Conservation (phyloP, 352 stramenopile genomes). For the Phytophthora hybrid region DNA sequence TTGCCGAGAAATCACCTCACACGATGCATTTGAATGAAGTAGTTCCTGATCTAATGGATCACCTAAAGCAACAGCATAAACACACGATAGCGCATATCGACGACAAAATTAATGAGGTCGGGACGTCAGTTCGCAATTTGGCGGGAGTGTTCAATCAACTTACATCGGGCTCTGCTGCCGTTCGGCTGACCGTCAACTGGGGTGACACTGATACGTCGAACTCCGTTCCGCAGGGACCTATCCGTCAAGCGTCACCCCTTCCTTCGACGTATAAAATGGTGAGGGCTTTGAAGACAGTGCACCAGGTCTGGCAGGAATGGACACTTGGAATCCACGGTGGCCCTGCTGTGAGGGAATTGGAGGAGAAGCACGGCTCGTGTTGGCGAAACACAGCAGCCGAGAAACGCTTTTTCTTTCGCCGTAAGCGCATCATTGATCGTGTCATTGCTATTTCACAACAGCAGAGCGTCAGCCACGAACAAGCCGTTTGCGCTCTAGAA, state of each 20-base stretch:
- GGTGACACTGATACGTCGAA: too few relatives aligned
- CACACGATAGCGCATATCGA: constrained; percentile 9
- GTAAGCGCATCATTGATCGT: constrained; percentile 13
- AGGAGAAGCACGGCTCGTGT: not conserved
- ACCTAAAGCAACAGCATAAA: constrained; percentile 14
- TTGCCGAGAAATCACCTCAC: not conserved
- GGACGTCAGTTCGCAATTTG: not conserved
- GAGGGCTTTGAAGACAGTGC: constrained; percentile 3
- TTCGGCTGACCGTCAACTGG: too few relatives aligned
- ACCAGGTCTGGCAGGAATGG: constrained; percentile 19
- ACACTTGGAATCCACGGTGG: not conserved
- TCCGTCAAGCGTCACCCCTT: not conserved
- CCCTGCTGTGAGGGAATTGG: not conserved
- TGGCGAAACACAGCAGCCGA: constrained; percentile 8
- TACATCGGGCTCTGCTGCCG: too few relatives aligned
- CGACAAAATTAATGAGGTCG: constrained; percentile 8
- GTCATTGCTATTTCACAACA: constrained; percentile 7
- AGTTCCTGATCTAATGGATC: constrained; percentile 18
- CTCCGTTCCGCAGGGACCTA: too few relatives aligned
- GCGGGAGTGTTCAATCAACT: not conserved
- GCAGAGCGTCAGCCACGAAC: constrained; percentile 5
- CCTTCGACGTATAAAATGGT: constrained; percentile 3
- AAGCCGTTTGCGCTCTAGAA: constrained; percentile 4
- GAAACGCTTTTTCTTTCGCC: constrained; percentile 14
- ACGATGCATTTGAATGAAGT: constrained; percentile 1